Base-by-base conservation (phyloP, 169 alveolate genomes). In the Plasmodium ovale region DNA sequence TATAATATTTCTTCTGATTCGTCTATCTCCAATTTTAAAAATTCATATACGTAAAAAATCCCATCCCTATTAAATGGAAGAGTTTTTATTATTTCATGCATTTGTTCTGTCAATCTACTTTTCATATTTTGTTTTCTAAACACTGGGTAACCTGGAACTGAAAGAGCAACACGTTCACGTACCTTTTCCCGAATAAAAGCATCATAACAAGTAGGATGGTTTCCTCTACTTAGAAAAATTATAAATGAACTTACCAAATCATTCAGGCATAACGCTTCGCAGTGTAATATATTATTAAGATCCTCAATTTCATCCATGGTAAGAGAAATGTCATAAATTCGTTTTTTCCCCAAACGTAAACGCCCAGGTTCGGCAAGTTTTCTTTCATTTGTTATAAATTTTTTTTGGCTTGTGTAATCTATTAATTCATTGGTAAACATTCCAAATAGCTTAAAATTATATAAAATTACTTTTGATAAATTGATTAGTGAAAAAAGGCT, bases 381-480 rank as follows among this genome's bases (percentile, higher is more conserved):
- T 25, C 73, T 65, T 3, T 27, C 47, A 65, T 21, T 65, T 27
- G 59, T 27, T 2, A 29, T 2, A 14, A 49, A 19, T 21, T 33
- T 0, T 12, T 65, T 35, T 2, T 65, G 37, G 19, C 12, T 65
- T 14, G 37, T 21, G 49, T 35, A n/a, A 65, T 65, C 1, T 31
- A 65, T 0, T 5, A 47, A 65, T 33, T 35, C 42, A 25, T 65
- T 19, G 23, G 42, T 2, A 35, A 65, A 5, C 3, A 29, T 65
- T 16, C 19, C 33, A 21, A 65, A 31, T 25, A 49, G 35, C 29
- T 31, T 65, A 7, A 16, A 21, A 25, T 25, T 65, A 2, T 65
- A 47, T 25, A 12, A 65, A 4, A 65, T 37, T 7, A 65, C 35
- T 31, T 49, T 16, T 65, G 73, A 65, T 12, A 65, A 65, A 25